Evolutionary conservation across 2,329 filamentous ascomycete species (phyloP).

Genomic region (Aphanoascus verrucosus): DNA sequence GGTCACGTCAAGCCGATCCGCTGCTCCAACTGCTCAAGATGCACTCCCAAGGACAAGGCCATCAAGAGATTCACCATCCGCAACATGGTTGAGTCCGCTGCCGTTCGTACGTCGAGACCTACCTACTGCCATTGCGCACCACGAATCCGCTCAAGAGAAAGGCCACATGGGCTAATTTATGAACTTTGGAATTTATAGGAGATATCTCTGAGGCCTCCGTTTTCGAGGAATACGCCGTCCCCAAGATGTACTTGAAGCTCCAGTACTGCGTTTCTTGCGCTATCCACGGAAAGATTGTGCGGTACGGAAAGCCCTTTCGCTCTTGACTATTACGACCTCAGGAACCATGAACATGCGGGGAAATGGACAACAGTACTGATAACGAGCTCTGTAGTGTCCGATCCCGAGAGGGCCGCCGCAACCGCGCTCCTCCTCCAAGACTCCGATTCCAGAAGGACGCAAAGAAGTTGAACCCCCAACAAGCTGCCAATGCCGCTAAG

Average conservation of each 20-base stretch:
- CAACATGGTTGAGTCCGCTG: slow-evolving; percentile 99
- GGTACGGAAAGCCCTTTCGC: slow-evolving; percentile 52
- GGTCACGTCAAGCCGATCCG: slow-evolving; percentile 99
- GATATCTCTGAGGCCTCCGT: slow-evolving; percentile 99
- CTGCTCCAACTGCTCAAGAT: slow-evolving; percentile 79
- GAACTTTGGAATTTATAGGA: slow-evolving; percentile 47
- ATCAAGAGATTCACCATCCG: slow-evolving; percentile 99
- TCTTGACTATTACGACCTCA: not conserved
- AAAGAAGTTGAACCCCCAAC: slow-evolving; percentile 95
- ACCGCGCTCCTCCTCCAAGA: slow-evolving; percentile 94
- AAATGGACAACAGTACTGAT: slow-evolving; percentile 10
- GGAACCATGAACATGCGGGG: not conserved
- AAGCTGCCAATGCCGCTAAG: slow-evolving; percentile 58
- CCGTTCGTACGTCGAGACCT: slow-evolving; percentile 71
- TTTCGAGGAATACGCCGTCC: slow-evolving; percentile 97
- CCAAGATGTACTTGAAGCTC: slow-evolving; percentile 99
- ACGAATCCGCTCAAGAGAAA: not conserved
- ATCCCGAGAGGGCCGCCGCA: slow-evolving; percentile 91
- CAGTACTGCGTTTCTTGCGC: slow-evolving; percentile 99
- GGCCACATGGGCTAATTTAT: slow-evolving; percentile 4
- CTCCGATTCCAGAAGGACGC: slow-evolving; percentile 99
- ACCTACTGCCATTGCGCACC: slow-evolving; percentile 9
- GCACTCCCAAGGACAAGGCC: slow-evolving; percentile 98
- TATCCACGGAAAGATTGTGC: slow-evolving; percentile 99
- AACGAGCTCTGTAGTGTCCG: slow-evolving; percentile 60